Percentiles rank a stretch among this genome's conserved stretches.
phyloP scores from a whole-genome alignment of 768 basidiomycete genomes.

The Tricholoma matsutake region DNA sequence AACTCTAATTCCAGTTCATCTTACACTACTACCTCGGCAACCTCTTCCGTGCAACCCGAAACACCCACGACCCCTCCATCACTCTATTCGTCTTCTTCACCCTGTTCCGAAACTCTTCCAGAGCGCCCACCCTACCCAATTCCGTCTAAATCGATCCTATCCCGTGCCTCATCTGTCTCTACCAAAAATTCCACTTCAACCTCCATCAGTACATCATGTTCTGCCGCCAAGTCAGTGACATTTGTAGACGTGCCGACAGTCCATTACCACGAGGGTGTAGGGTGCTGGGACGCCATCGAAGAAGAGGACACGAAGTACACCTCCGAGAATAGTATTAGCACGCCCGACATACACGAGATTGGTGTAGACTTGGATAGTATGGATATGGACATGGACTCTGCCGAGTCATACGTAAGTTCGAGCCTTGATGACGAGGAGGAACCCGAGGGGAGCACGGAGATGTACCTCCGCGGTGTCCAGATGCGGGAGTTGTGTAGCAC shows the following conservation, averaged over 20 bases:
- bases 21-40: constrained; percentile 11
- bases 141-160: constrained; percentile 57
- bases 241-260: constrained; percentile 66
- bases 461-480: not conserved
- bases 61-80: constrained; percentile 15
- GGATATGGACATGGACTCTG: constrained; percentile 30
- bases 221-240: constrained; percentile 57
- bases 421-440: constrained; percentile 16
- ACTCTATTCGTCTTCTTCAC: constrained; percentile 7
- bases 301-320: constrained; percentile 3
- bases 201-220: constrained; percentile 5
- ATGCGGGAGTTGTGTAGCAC: constrained; percentile 16
- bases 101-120: constrained; percentile 27
- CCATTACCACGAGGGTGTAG: constrained; percentile 36
- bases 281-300: constrained; percentile 8
- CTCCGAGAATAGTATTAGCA: not conserved
- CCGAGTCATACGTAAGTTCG: not conserved
- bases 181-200: constrained; percentile 5
- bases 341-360: constrained; percentile 1
- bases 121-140: constrained; percentile 27
- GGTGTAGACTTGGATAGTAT: constrained; percentile 30
- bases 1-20: constrained; percentile 10
- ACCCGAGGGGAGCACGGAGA: constrained; percentile 11
- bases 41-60: constrained; percentile 18
- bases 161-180: constrained; percentile 50